These are phyloP conservation scores for Talaromyces sp. DNA, from an alignment of 2,329 filamentous ascomycete species.

Conservation along the genomic window DNA sequence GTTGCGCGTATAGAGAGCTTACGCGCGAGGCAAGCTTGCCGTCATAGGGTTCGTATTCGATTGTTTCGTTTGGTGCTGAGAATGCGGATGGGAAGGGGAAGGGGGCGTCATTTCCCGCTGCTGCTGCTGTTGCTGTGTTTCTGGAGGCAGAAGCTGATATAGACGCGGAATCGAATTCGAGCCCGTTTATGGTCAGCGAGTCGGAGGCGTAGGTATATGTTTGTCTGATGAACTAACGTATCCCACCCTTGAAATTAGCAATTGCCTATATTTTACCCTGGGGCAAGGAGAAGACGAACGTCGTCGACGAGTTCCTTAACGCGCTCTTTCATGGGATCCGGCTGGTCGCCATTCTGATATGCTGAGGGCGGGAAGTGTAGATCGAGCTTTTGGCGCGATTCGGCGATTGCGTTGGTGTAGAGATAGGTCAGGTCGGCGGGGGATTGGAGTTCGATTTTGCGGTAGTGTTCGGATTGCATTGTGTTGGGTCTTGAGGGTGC, in stretches of 20 bases:
- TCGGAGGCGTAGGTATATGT: slow-evolving; percentile 46
- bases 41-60: slow-evolving; percentile 51
- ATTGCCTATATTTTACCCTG: not conserved
- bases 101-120: not conserved
- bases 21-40: slow-evolving; percentile 44
- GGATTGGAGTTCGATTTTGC: slow-evolving; percentile 54
- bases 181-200: slow-evolving; percentile 50
- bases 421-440: slow-evolving; percentile 51
- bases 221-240: slow-evolving; percentile 42
- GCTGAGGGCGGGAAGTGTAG: slow-evolving; percentile 49
- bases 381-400: slow-evolving; percentile 50
- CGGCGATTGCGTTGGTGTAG: slow-evolving; percentile 45
- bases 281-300: slow-evolving; percentile 24
- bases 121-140: not conserved
- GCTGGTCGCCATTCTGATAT: slow-evolving; percentile 32
- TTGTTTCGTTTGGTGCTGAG: slow-evolving; percentile 40
- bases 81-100: slow-evolving; percentile 36
- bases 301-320: slow-evolving; percentile 44
- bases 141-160: not conserved
- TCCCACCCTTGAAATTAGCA: not conserved
- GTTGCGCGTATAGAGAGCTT: slow-evolving; percentile 47
- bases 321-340: slow-evolving; percentile 47
- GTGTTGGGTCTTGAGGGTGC: not conserved
- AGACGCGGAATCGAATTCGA: slow-evolving; percentile 35
- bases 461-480: slow-evolving; percentile 35